Evolutionary conservation across 2,329 filamentous ascomycete species (phyloP).

Genomic region (Fusarium sp.): DNA sequence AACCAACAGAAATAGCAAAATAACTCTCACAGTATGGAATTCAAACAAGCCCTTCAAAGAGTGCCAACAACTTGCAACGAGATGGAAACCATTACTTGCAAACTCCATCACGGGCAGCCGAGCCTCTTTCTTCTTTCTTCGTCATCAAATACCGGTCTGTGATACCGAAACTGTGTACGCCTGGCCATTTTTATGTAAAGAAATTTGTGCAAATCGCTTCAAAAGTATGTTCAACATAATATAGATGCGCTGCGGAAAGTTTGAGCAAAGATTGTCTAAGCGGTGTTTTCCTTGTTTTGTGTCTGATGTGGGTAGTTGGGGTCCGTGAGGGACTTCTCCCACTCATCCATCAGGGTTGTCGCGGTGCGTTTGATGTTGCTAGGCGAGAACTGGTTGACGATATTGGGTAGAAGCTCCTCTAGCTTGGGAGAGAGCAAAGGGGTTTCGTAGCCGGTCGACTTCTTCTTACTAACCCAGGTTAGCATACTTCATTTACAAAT

Average conservation of each 20-base stretch:
- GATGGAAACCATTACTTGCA: slow-evolving; percentile 25
- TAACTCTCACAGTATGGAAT: slow-evolving; percentile 29
- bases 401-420: slow-evolving; percentile 73
- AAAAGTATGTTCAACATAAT: slow-evolving; percentile 36
- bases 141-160: slow-evolving; percentile 42
- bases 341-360: slow-evolving; percentile 88
- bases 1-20: slow-evolving; percentile 11
- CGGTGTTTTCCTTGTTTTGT: slow-evolving; percentile 51
- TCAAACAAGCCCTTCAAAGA: slow-evolving; percentile 15
- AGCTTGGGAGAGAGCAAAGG: slow-evolving; percentile 57
- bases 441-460: slow-evolving; percentile 47
- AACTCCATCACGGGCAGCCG: slow-evolving; percentile 28
- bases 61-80: slow-evolving; percentile 20
- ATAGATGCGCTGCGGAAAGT: slow-evolving; percentile 30
- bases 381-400: slow-evolving; percentile 77
- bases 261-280: slow-evolving; percentile 27
- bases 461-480: slow-evolving; percentile 48
- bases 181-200: slow-evolving; percentile 24
- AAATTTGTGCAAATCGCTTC: slow-evolving; percentile 32
- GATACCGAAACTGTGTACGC: slow-evolving; percentile 36
- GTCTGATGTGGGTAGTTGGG: slow-evolving; percentile 45
- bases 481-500: slow-evolving; percentile 1
- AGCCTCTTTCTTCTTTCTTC: slow-evolving; percentile 25
- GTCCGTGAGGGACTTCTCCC: slow-evolving; percentile 73
- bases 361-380: slow-evolving; percentile 84